phyloP scores from a whole-genome alignment of 2,329 filamentous ascomycete species.

The Colletotrichum eleusines region DNA sequence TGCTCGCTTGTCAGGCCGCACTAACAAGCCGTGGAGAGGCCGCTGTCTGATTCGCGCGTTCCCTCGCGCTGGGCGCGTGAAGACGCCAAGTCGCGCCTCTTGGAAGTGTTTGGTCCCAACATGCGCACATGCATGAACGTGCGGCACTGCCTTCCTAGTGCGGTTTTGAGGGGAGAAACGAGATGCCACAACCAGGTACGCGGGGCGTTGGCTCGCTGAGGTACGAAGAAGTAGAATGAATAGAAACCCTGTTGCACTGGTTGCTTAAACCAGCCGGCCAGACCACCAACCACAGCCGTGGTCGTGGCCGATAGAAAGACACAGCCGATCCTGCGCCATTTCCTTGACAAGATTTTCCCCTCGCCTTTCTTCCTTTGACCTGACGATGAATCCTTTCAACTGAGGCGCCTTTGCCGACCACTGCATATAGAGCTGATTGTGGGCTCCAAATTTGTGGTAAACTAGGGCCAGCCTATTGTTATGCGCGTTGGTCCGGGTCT shows the following conservation, averaged over 20 bases:
- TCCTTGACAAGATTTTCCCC: neutral
- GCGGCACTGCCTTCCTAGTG: constrained; percentile 18
- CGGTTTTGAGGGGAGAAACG: constrained; percentile 18
- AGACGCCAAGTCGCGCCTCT: constrained; percentile 32
- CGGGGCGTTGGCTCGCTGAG: constrained; percentile 15
- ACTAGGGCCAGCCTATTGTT: constrained; percentile 3
- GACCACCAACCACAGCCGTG: neutral
- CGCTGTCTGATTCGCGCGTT: constrained; percentile 12
- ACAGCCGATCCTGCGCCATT: constrained; percentile 9
- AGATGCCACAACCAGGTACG: constrained; percentile 31
- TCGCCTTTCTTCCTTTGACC: neutral
- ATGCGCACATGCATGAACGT: constrained; percentile 15
- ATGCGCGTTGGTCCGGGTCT: constrained; percentile 30
- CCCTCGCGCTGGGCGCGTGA: constrained; percentile 9
- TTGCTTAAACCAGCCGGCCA: neutral
- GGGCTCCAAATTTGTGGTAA: constrained; percentile 16
- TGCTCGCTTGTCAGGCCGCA: constrained; percentile 15
- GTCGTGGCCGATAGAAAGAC: neutral
- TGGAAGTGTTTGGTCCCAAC: constrained; percentile 17
- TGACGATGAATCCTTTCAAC: neutral
- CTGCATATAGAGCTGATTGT: constrained; percentile 1
- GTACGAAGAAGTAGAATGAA: constrained; percentile 5
- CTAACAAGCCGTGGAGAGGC: constrained; percentile 8
- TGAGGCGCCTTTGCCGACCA: constrained; percentile 8
- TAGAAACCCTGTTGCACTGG: constrained; percentile 11